A percentile compares a stretch with the other conserved stretches of the same genome.
Evolutionary conservation across 2,329 filamentous ascomycete genomes (phyloP).

Genomic region (Cryphonectria parasitica): DNA sequence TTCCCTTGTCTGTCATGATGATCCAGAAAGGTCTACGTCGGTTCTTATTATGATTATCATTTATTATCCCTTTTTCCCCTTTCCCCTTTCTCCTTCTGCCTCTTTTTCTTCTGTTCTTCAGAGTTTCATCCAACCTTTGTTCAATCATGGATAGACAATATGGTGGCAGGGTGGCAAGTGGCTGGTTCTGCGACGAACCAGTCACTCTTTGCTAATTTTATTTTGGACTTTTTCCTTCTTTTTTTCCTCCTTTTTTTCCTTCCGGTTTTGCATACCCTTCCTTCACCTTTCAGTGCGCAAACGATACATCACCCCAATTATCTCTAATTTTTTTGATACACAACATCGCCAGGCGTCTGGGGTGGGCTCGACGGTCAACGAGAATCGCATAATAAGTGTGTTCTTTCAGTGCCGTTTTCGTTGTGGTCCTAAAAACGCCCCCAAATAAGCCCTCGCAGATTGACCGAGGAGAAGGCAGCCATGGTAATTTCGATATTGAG

Average conservation of each 20-base stretch:
- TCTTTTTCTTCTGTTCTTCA: background rate
- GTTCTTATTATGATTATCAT: background rate
- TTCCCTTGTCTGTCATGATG: slow-evolving; percentile 11
- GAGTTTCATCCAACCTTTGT: background rate
- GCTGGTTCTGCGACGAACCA: slow-evolving; percentile 14
- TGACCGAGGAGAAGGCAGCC: slow-evolving; percentile 10
- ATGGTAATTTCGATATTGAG: slow-evolving; percentile 6
- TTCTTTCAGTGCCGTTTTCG: background rate
- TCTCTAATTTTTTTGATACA: slow-evolving; percentile 20
- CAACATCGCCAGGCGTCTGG: background rate
- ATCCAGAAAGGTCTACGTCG: slow-evolving; percentile 16
- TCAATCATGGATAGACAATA: slow-evolving; percentile 17
- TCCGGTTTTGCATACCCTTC: background rate
- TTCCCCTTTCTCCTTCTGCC: no score
- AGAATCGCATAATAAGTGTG: background rate
- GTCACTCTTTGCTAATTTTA: slow-evolving; percentile 1
- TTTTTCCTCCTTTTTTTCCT: background rate
- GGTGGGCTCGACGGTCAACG: background rate
- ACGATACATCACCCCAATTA: background rate
- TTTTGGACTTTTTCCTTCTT: background rate
- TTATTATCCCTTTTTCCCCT: background rate
- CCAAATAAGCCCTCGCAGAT: slow-evolving; percentile 16
- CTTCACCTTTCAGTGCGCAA: background rate
- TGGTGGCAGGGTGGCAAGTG: slow-evolving; percentile 20
- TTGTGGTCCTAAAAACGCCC: background rate